Conservation (phyloP, 306 rosid species). For the Vigna angularis region DNA sequence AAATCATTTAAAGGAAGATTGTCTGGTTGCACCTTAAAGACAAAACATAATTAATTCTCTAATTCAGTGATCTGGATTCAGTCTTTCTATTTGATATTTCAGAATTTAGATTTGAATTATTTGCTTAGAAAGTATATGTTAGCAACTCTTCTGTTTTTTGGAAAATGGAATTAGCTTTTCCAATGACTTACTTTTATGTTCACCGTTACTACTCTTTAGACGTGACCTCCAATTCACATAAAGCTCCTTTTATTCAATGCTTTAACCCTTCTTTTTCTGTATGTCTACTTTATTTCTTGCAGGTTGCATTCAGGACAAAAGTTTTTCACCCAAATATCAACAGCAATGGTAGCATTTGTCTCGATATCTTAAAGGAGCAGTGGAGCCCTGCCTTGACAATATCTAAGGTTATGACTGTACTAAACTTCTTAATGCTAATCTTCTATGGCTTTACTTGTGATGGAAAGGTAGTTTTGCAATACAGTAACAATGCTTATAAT, state of each 20-base stretch:
- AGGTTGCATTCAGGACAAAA: constrained; percentile 91
- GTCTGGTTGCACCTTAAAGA: neutral
- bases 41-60: constrained; percentile 4
- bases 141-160: neutral
- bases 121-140: neutral
- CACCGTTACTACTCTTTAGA: neutral
- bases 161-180: constrained; percentile 14
- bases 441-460: neutral
- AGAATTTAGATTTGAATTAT: neutral
- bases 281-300: constrained; percentile 18
- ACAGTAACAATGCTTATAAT: neutral
- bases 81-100: constrained; percentile 10
- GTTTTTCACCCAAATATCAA: constrained; percentile 91
- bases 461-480: constrained; percentile 2
- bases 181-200: neutral
- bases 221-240: neutral
- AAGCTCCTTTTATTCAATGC: neutral
- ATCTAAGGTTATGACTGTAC: constrained; percentile 68
- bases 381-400: constrained; percentile 90
- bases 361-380: constrained; percentile 85
- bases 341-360: constrained; percentile 93
- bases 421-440: constrained; percentile 15
- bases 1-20: constrained; percentile 2
- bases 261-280: constrained; percentile 8
- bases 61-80: constrained; percentile 7